These are phyloP conservation scores for Gracilaria gracilis DNA, from an alignment of 23 red algal species.

Conservation along the genomic window DNA sequence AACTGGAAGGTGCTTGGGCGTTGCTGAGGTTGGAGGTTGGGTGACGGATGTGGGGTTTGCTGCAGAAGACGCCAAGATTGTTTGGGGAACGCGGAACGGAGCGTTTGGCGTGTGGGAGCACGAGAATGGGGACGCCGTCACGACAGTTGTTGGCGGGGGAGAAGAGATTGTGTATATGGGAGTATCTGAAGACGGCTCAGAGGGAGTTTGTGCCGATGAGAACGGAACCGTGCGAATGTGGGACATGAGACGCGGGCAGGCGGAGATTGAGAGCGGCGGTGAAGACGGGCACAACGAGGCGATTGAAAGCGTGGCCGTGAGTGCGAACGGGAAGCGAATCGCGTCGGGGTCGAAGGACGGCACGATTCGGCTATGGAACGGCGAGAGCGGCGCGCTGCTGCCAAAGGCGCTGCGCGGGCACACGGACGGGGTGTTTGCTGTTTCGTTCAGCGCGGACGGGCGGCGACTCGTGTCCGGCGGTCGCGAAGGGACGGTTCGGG, in stretches of 20 bases:
- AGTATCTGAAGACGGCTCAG: not conserved
- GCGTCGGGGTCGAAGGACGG: too few relatives aligned
- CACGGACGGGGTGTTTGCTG: not conserved
- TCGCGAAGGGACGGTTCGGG: too few relatives aligned
- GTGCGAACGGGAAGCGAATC: not conserved
- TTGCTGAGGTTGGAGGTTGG: not conserved
- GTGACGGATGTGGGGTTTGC: not conserved
- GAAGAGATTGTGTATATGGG: not conserved
- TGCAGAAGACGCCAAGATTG: not conserved
- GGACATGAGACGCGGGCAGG: not conserved
- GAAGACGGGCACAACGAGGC: not conserved
- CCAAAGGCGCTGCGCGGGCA: not conserved
- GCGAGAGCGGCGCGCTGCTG: not conserved
- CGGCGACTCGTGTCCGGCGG: not conserved
- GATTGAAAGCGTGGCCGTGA: not conserved
- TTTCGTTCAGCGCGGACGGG: constrained; percentile 25
- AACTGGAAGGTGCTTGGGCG: not conserved
- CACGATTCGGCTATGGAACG: not conserved
- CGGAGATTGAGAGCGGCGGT: not conserved
- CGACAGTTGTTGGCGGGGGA: not conserved
- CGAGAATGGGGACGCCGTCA: not conserved
- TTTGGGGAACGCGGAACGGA: not conserved
- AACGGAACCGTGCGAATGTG: not conserved
- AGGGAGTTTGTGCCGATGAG: not conserved
- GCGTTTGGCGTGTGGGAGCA: not conserved